A percentile compares a stretch with the other conserved stretches of the same genome.
These are phyloP conservation scores for Hylodesmum podocarpum DNA, from an alignment of 306 rosid species.

Conservation along the genomic window DNA sequence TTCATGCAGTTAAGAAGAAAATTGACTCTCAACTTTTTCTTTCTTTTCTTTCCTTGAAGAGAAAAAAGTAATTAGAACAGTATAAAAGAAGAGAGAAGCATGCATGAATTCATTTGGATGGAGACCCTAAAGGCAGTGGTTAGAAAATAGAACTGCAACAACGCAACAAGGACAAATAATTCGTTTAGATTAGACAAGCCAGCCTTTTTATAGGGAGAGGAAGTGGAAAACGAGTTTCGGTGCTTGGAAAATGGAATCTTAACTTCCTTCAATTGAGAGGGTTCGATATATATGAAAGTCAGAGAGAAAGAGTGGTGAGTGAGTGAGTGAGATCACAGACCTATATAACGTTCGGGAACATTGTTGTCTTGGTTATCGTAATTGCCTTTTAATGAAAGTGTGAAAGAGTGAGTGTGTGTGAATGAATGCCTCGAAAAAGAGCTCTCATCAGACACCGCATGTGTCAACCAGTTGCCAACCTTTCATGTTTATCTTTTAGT, in stretches of 20 bases:
- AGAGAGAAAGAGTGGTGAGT: not conserved
- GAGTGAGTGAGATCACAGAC: slow-evolving; percentile 26
- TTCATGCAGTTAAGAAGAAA: no score
- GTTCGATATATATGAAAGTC: not conserved
- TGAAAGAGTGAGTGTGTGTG: slow-evolving; percentile 40
- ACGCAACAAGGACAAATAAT: not conserved
- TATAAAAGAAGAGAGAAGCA: not conserved
- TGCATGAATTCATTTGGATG: slow-evolving; percentile 2
- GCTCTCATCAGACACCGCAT: slow-evolving; percentile 77
- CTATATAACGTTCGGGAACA: slow-evolving; percentile 1
- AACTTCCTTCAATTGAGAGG: not conserved
- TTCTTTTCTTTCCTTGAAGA: not conserved
- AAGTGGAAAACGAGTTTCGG: not conserved
- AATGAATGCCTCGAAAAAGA: slow-evolving; percentile 76
- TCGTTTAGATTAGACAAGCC: not conserved
- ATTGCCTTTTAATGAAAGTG: slow-evolving; percentile 54
- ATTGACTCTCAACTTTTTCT: no score
- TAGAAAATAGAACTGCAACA: not conserved
- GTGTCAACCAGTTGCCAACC: slow-evolving; percentile 65
- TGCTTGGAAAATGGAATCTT: slow-evolving; percentile 29
- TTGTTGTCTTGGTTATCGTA: slow-evolving; percentile 42
- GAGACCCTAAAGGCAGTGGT: slow-evolving; percentile 3
- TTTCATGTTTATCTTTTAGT: slow-evolving; percentile 30
- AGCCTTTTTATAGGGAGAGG: not conserved
- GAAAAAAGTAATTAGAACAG: not conserved